Evolutionary conservation across 2,329 filamentous ascomycete genomes (phyloP).

Genomic region (Epichloe bromicola): DNA sequence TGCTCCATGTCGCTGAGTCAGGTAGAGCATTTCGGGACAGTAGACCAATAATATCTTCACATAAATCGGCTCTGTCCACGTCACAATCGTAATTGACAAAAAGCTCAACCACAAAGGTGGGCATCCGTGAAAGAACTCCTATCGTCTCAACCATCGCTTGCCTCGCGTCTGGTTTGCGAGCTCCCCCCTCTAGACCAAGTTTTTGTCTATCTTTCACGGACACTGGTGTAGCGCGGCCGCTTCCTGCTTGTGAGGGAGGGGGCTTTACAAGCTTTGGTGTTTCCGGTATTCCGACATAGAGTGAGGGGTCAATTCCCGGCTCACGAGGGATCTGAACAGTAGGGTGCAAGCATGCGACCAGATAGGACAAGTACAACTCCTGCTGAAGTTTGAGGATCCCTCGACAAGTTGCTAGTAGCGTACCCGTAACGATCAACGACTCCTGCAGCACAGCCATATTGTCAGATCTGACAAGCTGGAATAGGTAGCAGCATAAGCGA

Average conservation of each 20-base stretch:
- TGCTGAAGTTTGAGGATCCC: conserved; percentile 89
- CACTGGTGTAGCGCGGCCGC: conserved; percentile 79
- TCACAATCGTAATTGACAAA: conserved; percentile 99
- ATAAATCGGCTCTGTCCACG: conserved; percentile 78
- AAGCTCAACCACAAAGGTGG: conserved; percentile 85
- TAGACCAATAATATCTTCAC: conserved; percentile 88
- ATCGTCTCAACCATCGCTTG: conserved; percentile 98
- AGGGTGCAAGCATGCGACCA: conserved; percentile 87
- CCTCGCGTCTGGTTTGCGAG: conserved; percentile 83
- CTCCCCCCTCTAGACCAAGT: conserved; percentile 82
- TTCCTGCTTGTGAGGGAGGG: conserved; percentile 57
- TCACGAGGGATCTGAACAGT: conserved; percentile 90
- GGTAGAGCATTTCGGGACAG: conserved; percentile 89
- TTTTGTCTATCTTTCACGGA: conserved; percentile 86
- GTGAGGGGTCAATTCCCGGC: conserved; percentile 72
- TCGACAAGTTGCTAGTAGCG: conserved; percentile 79
- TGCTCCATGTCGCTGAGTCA: conserved; percentile 97
- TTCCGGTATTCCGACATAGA: conserved; percentile 90
- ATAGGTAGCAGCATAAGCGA: conserved; percentile 82
- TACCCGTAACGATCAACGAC: conserved; percentile 82
- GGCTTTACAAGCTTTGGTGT: conserved; percentile 78
- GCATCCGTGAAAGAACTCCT: conserved; percentile 81
- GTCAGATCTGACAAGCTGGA: conserved; percentile 90
- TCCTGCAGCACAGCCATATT: conserved; percentile 93
- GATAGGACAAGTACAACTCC: conserved; percentile 86